Evolutionary conservation across 148 eudicot genomes (phyloP).

Genomic region (Camellia lanceoleosa): DNA sequence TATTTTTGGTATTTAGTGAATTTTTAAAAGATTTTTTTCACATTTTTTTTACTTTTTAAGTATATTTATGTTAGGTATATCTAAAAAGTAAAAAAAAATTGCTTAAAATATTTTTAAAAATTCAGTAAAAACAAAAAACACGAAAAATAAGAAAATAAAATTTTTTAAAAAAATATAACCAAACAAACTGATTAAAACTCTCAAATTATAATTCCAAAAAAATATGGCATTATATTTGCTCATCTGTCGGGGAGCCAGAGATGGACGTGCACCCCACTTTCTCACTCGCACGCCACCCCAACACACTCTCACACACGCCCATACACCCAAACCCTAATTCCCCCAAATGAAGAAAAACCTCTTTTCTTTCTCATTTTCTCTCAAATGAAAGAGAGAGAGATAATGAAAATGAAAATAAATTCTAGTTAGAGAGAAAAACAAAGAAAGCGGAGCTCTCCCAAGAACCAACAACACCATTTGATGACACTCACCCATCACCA

Average conservation of each 20-base stretch:
- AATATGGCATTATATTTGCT: not conserved
- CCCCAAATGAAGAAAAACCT: not conserved
- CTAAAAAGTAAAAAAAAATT: too few relatives aligned
- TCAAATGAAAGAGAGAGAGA: not conserved
- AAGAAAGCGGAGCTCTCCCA: slow-evolving; percentile 1
- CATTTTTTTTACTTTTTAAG: too few relatives aligned
- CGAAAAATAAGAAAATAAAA: too few relatives aligned
- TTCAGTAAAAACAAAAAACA: too few relatives aligned
- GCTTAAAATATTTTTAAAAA: too few relatives aligned
- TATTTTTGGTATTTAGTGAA: too few relatives aligned
- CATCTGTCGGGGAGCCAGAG: not conserved
- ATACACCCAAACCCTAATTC: slow-evolving; percentile 4
- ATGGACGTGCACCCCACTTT: slow-evolving; percentile 9
- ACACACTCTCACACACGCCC: not conserved
- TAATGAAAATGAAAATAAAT: not conserved
- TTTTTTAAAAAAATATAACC: too few relatives aligned
- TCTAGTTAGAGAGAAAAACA: slow-evolving; percentile 13
- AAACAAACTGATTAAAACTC: too few relatives aligned
- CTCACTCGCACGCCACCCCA: slow-evolving; percentile 11
- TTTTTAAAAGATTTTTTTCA: too few relatives aligned
- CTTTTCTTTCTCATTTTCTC: not conserved
- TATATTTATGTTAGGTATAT: too few relatives aligned
- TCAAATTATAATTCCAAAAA: not conserved
- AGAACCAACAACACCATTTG: not conserved
- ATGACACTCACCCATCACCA: slow-evolving; percentile 2